These are phyloP conservation scores for Anacardium occidentale DNA, from an alignment of 345 rosid genomes.

Conservation along the genomic window DNA sequence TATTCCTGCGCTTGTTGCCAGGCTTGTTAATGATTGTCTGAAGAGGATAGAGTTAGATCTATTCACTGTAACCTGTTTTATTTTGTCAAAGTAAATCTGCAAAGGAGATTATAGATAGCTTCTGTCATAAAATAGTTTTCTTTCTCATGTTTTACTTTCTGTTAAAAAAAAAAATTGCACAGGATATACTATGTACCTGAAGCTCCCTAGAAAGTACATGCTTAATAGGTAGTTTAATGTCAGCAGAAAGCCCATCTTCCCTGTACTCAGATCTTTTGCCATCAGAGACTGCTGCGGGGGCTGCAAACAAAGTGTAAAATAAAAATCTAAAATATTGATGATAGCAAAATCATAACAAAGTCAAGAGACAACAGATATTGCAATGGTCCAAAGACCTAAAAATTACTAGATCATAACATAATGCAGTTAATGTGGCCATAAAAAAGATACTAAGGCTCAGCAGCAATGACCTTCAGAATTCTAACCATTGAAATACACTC, in stretches of 20 bases:
- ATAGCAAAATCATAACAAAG: neutral
- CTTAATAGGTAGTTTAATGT: slow-evolving; percentile 53
- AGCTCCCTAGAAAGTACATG: slow-evolving; percentile 73
- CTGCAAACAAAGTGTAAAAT: slow-evolving; percentile 17
- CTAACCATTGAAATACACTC: neutral
- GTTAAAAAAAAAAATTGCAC: neutral
- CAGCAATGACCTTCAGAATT: neutral
- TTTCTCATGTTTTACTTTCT: neutral
- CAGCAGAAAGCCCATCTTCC: slow-evolving; percentile 62
- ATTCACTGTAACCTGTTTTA: slow-evolving; percentile 49
- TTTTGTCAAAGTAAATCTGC: slow-evolving; percentile 75
- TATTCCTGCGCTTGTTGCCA: slow-evolving; percentile 72
- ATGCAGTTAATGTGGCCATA: neutral
- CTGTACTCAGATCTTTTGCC: slow-evolving; percentile 61
- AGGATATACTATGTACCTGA: slow-evolving; percentile 44
- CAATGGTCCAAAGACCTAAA: neutral
- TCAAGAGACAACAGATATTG: neutral
- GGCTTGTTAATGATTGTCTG: slow-evolving; percentile 64
- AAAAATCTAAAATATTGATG: neutral
- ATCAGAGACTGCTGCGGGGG: slow-evolving; percentile 44
- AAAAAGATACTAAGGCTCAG: neutral
- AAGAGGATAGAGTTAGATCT: slow-evolving; percentile 51
- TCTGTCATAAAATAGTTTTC: neutral
- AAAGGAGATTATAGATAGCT: slow-evolving; percentile 5
- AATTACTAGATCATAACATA: slow-evolving; percentile 1